Percentiles rank a stretch among this genome's conserved stretches.
phyloP scores from a whole-genome alignment of 257 asterid species.

The Capsicum baccatum region DNA sequence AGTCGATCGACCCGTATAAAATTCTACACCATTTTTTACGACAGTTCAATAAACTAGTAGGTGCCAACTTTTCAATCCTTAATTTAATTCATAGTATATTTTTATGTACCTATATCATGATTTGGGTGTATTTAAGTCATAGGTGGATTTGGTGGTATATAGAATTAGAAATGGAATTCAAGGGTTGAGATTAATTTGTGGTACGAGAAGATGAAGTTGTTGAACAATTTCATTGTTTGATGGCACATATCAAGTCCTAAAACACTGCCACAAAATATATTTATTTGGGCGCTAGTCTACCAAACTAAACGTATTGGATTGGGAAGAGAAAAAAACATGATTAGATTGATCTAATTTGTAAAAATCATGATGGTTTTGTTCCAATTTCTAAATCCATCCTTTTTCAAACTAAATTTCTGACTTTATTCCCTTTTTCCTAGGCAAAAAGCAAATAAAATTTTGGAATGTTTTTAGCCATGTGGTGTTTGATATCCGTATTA shows the following conservation, averaged over 20 bases:
- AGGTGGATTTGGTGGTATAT: conserved; percentile 17
- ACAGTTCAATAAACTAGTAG: no score
- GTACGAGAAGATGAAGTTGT: conserved; percentile 10
- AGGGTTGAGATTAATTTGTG: conserved; percentile 19
- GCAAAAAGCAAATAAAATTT: no score
- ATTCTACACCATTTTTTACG: no score
- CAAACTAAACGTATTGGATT: neutral
- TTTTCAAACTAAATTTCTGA: neutral
- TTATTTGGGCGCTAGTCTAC: no score
- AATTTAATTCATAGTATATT: neutral
- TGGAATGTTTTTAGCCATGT: no score
- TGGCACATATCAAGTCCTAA: neutral
- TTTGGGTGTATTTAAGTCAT: neutral
- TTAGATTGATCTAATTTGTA: neutral
- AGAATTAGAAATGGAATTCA: neutral
- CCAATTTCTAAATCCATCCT: neutral
- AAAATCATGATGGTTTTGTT: neutral
- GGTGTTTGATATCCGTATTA: no score
- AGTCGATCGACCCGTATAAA: no score
- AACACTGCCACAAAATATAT: no score
- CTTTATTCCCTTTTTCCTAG: no score
- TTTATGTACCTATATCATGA: conserved; percentile 13
- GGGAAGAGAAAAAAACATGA: neutral
- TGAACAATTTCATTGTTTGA: conserved; percentile 23
- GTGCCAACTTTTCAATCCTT: neutral